Evolutionary conservation across 2,329 filamentous ascomycete species (phyloP), one percentile per base, ranked within the genome.

Genomic region (Graphilbum fragrans): DNA sequence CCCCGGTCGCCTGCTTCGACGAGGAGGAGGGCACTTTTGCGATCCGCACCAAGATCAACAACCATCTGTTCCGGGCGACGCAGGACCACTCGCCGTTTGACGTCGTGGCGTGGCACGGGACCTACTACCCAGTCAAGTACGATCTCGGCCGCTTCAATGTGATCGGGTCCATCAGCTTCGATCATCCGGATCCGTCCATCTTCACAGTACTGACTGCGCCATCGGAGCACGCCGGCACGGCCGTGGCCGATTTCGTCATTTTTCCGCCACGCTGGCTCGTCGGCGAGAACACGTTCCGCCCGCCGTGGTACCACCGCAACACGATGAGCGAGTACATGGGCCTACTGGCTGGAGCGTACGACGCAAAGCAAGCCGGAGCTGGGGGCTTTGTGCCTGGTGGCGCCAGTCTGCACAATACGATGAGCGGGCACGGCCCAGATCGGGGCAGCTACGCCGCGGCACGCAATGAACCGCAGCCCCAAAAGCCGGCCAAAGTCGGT

Each of bases 61-160:
- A 80, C 49, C 65, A 68, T 37, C 70, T 86, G 39, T 86, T 83
- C 60, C 62, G 64, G 31, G 77, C 78, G 7, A 65, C 57, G 34
- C 82, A 87, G 59, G 57, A 67, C 11, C 83, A 87, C 56, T 34
- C 77, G 0, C 82, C 83, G 0, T 88, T 86, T 52, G 82, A 88
- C 51, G 74, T 88, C 0, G 82, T 86, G 3, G 81, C 78, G 3
- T 88, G 82, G 82, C 82, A 88, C 54, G 83, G 83, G 35, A 82
- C 77, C 47, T 87, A 86, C 60, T 81, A 82, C 46, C 83, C 83
- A 0, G 86, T 77, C 70, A 88, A 88, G 61, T 88, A 88, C 62
- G 83, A 87, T 52, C 69, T 88, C 1, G 80, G 79, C 21, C 75
- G 81, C 25, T 88, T 86, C 67, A 82, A 80, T 61, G 77, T 75